phyloP scores from a whole-genome alignment of 1,284 basidiomycete genomes.

The Phellopilus nigrolimitatus region DNA sequence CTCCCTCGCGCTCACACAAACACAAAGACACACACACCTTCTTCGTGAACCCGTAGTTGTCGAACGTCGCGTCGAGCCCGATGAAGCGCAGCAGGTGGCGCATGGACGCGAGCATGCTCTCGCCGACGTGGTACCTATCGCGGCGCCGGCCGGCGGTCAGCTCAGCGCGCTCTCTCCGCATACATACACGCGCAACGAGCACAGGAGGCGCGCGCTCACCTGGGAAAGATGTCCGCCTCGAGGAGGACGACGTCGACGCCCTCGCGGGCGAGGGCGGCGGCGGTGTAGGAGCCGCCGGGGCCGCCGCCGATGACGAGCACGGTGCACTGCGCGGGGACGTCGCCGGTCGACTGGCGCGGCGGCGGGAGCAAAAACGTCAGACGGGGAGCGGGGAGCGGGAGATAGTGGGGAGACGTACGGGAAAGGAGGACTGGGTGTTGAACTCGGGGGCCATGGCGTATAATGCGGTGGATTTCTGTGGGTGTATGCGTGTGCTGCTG shows the following conservation, averaged over 20 bases:
- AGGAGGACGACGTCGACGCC: constrained; percentile 65
- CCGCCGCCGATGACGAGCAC: constrained; percentile 51
- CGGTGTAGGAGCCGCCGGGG: constrained; percentile 67
- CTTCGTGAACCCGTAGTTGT: constrained; percentile 44
- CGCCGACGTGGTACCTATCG: constrained; percentile 57
- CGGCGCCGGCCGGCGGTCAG: constrained; percentile 28
- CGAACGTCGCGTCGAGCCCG: constrained; percentile 50
- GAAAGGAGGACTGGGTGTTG: too few relatives aligned
- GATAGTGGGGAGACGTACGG: too few relatives aligned
- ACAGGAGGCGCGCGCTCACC: constrained; percentile 29
- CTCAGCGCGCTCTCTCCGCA: constrained; percentile 57
- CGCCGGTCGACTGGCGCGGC: neutral
- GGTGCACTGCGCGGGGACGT: neutral
- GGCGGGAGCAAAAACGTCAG: too few relatives aligned
- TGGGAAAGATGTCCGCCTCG: constrained; percentile 65
- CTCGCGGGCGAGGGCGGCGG: constrained; percentile 64
- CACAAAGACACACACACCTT: constrained; percentile 45
- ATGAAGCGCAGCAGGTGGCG: constrained; percentile 57
- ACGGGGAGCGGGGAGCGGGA: neutral
- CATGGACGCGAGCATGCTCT: constrained; percentile 58
- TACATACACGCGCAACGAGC: constrained; percentile 33
- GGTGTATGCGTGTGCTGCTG: too few relatives aligned
- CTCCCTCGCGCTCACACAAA: too few relatives aligned
- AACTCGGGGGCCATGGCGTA: too few relatives aligned
- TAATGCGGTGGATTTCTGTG: too few relatives aligned